Evolutionary conservation across 495 filamentous ascomycete genomes (phyloP), one percentile per base, ranked within the genome.

Genomic region (Penicillium tannophilum): DNA sequence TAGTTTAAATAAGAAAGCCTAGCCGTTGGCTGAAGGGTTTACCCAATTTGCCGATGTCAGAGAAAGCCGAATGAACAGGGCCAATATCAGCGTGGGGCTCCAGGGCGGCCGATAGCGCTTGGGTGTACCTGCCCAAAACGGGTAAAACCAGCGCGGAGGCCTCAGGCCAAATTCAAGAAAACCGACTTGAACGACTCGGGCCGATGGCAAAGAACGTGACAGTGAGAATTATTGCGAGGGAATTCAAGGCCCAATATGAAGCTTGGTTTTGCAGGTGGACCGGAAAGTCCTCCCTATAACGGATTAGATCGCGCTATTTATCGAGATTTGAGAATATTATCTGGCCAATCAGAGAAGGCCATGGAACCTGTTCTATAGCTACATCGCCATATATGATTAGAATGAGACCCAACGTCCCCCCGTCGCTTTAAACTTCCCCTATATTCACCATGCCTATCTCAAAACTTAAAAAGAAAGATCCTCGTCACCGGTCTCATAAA

Each of bases 121-220:
- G 63, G 49, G 24, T 66, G 63, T 62, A 69, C 66, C 61, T 69
- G 41, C 63, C 66, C 31, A 49, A 69, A 66, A 48, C 16, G 59
- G 57, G 45, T 11, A 26, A 31, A 41, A 36, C 7, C 33, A 7
- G 33, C 33, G 33, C 7, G 1, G 39, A 36, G 12, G 41, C 26
- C 42, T 53, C 11, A 47, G 19, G 31, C 59, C 47, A 26, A 54
- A 19, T 14, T 30, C 45, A 39, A 17, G 31, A 52, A 35, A 10
- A n/a, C 52, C 39, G 41, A 10, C 33, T 16, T 35, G 33, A 45
- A 52, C 28, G 23, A 59, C 49, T 23, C 46, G 46, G 51, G 36
- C 52, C 53, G 57, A 63, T 43, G 17, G 28, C 8, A 23, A 17
- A 24, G 1, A 52, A 20, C 33, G 33, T 36, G 33, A 36, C 10